A percentile compares a stretch with the other conserved stretches of the same genome.
These are phyloP conservation scores for Neopestalotiopsis rosae DNA, from an alignment of 2,329 filamentous ascomycete genomes.

Conservation along the genomic window DNA sequence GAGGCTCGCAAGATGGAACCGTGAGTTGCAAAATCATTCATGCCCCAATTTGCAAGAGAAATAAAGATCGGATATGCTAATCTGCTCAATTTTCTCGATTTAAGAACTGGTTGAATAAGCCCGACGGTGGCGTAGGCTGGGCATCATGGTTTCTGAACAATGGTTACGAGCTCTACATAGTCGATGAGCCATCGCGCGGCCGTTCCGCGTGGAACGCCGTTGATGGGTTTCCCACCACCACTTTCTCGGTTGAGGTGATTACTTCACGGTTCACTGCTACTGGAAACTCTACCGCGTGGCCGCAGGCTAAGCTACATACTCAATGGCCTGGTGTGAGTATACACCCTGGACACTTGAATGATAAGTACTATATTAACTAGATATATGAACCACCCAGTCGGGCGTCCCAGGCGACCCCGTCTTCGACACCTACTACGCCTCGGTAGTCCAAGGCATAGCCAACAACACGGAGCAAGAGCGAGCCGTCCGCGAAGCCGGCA, in stretches of 20 bases:
- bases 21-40: conserved; percentile 22
- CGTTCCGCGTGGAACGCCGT: conserved; percentile 35
- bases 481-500: conserved; percentile 8
- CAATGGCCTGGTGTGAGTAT: conserved; percentile 23
- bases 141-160: conserved; percentile 36
- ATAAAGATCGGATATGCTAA: too few relatives aligned
- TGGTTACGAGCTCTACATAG: conserved; percentile 38
- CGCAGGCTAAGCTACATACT: conserved; percentile 21
- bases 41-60: conserved; percentile 26
- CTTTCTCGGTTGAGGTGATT: conserved; percentile 16
- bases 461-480: conserved; percentile 19
- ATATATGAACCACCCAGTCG: neutral
- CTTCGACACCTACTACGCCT: conserved; percentile 22
- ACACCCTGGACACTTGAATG: too few relatives aligned
- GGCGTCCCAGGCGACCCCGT: conserved; percentile 19
- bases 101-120: conserved; percentile 39
- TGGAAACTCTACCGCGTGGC: conserved; percentile 12
- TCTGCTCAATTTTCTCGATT: too few relatives aligned
- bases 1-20: conserved; percentile 30
- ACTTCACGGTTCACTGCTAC: conserved; percentile 19
- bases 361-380: neutral
- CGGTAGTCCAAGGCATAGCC: conserved; percentile 16
- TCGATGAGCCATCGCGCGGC: conserved; percentile 36
- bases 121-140: conserved; percentile 39
- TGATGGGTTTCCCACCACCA: conserved; percentile 18